Conservation (phyloP, 306 rosid genomes). For the Prunus fruticosa region DNA sequence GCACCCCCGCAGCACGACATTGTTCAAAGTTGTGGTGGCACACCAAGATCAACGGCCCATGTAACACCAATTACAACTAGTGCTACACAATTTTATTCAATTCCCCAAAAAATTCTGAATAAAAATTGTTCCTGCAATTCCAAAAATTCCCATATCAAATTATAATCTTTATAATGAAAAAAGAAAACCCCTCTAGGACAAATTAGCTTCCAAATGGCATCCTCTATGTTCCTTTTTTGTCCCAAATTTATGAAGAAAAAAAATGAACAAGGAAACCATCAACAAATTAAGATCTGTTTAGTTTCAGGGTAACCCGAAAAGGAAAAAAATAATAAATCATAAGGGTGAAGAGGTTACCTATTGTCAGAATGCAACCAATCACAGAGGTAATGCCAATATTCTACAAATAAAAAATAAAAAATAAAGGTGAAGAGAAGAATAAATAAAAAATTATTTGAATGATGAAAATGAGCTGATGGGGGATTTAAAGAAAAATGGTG, state of each 20-base stretch:
- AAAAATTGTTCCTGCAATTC: not conserved
- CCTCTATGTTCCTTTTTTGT: not conserved
- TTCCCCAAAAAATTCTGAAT: not conserved
- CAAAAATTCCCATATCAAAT: not conserved
- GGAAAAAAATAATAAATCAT: not conserved
- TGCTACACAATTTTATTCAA: not conserved
- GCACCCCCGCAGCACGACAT: slow-evolving; percentile 85
- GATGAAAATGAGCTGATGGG: not conserved
- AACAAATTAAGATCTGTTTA: not conserved
- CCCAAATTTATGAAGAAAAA: not conserved
- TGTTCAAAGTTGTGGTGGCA: slow-evolving; percentile 35
- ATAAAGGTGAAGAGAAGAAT: not conserved
- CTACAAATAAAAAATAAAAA: not conserved
- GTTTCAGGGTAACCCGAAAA: not conserved
- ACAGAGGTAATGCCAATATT: not conserved
- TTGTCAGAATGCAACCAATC: not conserved
- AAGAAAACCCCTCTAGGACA: not conserved
- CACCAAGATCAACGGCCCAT: slow-evolving; percentile 45
- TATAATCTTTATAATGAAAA: too few relatives aligned
- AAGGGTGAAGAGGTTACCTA: not conserved
- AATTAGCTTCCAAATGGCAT: not conserved
- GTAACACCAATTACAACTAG: not conserved
- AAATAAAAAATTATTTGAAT: not conserved
- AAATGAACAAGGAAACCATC: not conserved
- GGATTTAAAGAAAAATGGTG: not conserved